Percentiles rank a stretch among this genome's conserved stretches.
Conservation (phyloP, 345 rosid genomes). For the Noccaea caerulescens region DNA sequence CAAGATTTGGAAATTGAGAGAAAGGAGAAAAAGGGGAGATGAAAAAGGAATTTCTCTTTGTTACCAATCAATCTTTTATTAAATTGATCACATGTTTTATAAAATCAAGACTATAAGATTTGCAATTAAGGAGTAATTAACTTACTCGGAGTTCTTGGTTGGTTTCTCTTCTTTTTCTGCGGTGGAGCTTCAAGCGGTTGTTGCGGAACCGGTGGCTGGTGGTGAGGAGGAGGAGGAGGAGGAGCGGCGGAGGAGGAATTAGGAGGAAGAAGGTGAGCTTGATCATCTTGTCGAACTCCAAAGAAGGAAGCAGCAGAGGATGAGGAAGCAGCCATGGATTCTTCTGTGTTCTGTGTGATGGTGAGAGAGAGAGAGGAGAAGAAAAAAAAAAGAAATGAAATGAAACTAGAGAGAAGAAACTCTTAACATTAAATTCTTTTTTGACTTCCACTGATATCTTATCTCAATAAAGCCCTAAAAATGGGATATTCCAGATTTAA, state of each 20-base stretch:
- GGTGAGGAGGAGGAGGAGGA: conserved; percentile 43
- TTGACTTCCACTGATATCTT: conserved; percentile 52
- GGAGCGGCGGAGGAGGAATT: conserved; percentile 49
- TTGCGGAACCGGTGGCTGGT: conserved; percentile 38
- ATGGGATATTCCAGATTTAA: conserved; percentile 39
- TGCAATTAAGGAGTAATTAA: conserved; percentile 34
- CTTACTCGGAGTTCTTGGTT: conserved; percentile 83
- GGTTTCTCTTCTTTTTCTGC: conserved; percentile 74
- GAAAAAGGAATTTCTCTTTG: conserved; percentile 31
- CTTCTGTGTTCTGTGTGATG: conserved; percentile 43
- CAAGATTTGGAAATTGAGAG: conserved; percentile 34
- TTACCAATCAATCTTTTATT: conserved; percentile 18
- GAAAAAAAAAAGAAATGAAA: conserved; percentile 36
- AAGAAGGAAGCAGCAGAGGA: conserved; percentile 68
- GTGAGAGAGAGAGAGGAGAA: conserved; percentile 38
- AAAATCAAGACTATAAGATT: conserved; percentile 35
- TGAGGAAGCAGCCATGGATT: conserved; percentile 68
- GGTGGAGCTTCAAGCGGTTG: conserved; percentile 53
- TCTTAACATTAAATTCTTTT: conserved; percentile 47
- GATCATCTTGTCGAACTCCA: conserved; percentile 67
- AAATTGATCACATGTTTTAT: conserved; percentile 3
- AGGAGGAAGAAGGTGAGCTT: conserved; percentile 53
- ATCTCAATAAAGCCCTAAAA: conserved; percentile 51
- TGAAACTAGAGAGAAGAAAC: conserved; percentile 40
- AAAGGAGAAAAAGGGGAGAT: conserved; percentile 9